Percentiles rank a stretch among this genome's conserved stretches.
Conservation (phyloP, 163 green algal genomes). For the Botryococcus braunii region DNA sequence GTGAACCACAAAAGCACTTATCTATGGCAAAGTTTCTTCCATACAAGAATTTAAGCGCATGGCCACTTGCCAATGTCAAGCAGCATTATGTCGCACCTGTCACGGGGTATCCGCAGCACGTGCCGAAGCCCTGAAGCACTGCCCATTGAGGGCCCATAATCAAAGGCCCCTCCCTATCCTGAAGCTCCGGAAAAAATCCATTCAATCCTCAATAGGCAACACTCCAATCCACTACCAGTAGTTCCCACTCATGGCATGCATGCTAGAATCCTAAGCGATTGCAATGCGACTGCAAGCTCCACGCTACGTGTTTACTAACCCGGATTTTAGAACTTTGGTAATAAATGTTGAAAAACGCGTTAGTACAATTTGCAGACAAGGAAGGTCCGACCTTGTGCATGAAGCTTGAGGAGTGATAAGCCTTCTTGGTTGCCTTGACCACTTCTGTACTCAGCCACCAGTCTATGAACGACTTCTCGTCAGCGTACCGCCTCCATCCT, state of each 20-base stretch:
- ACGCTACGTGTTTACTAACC: background rate
- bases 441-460: conserved; percentile 6
- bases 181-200: background rate
- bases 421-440: conserved; percentile 8
- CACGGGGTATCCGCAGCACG: conserved; percentile 3
- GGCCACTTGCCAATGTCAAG: too few relatives aligned
- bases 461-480: conserved; percentile 4
- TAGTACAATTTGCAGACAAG: too few relatives aligned
- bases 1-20: too few relatives aligned
- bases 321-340: too few relatives aligned
- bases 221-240: background rate
- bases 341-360: too few relatives aligned
- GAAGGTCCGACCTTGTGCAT: conserved; percentile 15
- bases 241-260: background rate
- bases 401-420: background rate
- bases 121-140: conserved; percentile 6
- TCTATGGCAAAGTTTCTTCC: too few relatives aligned
- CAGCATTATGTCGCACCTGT: too few relatives aligned
- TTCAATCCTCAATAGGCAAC: background rate
- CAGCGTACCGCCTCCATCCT: conserved; percentile 1
- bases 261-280: background rate
- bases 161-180: background rate
- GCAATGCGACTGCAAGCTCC: background rate
- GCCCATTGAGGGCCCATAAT: conserved; percentile 5
- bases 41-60: too few relatives aligned